Evolutionary conservation across 805 yeast species (phyloP).

Genomic region (Candida arabinofermentans): DNA sequence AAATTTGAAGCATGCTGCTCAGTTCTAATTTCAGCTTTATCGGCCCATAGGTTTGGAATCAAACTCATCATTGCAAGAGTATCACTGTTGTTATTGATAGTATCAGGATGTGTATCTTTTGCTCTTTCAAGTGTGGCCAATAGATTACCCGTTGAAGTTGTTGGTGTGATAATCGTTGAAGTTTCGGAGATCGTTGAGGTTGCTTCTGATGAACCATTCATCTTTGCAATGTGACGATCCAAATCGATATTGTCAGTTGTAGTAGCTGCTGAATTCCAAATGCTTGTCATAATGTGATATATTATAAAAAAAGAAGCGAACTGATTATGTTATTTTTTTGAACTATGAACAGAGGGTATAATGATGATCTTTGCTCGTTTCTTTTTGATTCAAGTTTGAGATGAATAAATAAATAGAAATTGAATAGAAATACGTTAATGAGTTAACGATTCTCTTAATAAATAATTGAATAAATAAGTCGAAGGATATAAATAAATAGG

Average conservation of each 20-base stretch:
- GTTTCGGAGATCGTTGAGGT: conserved; percentile 14
- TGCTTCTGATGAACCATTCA: conserved; percentile 7
- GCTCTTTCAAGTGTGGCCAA: conserved; percentile 7
- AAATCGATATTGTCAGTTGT: conserved; percentile 5
- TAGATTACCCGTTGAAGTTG: conserved; percentile 16
- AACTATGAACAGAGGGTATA: too few relatives aligned
- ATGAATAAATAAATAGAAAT: not conserved
- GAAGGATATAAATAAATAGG: not conserved
- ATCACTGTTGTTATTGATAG: conserved; percentile 2
- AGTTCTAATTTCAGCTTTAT: conserved; percentile 4
- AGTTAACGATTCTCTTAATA: too few relatives aligned
- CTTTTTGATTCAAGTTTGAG: too few relatives aligned
- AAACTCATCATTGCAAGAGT: conserved; percentile 20
- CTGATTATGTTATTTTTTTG: too few relatives aligned
- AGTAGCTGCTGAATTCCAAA: conserved; percentile 14
- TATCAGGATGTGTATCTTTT: conserved; percentile 1
- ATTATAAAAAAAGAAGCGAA: conserved; percentile 4
- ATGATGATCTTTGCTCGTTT: too few relatives aligned
- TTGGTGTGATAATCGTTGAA: conserved; percentile 15
- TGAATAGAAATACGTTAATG: not conserved
- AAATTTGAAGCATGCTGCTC: not conserved
- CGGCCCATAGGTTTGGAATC: conserved; percentile 26
- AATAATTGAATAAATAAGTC: not conserved
- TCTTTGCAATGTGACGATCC: conserved; percentile 10
- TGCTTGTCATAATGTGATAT: conserved; percentile 7